Percentiles rank a stretch among this genome's conserved stretches.
phyloP scores from a whole-genome alignment of 352 stramenopile genomes.

The Phytophthora quininea region DNA sequence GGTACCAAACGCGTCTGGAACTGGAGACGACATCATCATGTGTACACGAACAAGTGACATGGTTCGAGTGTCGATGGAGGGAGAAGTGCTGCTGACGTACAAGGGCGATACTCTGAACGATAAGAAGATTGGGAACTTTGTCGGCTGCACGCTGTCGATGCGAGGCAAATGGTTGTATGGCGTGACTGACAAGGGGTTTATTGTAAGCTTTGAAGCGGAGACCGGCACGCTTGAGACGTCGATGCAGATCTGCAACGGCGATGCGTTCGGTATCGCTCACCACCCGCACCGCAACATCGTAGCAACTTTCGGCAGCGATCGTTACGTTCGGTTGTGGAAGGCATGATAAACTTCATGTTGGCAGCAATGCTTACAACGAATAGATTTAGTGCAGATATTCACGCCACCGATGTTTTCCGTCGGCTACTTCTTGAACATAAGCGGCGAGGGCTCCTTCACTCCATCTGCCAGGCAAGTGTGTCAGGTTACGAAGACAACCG shows the following conservation, averaged over 20 bases:
- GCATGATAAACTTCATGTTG: slow-evolving; percentile 38
- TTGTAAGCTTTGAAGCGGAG: slow-evolving; percentile 72
- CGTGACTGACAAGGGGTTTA: slow-evolving; percentile 85
- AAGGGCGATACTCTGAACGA: slow-evolving; percentile 68
- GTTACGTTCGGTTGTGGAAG: slow-evolving; percentile 86
- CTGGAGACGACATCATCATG: slow-evolving; percentile 79
- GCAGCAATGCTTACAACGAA: neutral
- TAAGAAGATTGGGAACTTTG: slow-evolving; percentile 81
- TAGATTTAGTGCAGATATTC: neutral
- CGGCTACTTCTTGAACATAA: slow-evolving; percentile 55
- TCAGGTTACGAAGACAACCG: neutral
- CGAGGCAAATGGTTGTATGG: slow-evolving; percentile 88
- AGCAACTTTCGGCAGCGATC: slow-evolving; percentile 88
- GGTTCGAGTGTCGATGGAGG: slow-evolving; percentile 79
- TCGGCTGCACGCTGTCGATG: slow-evolving; percentile 84
- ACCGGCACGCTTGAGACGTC: slow-evolving; percentile 68
- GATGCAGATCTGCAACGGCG: slow-evolving; percentile 84
- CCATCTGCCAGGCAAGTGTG: slow-evolving; percentile 12
- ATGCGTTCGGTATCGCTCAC: slow-evolving; percentile 82
- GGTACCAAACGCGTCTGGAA: slow-evolving; percentile 53
- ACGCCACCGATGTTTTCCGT: too few relatives aligned
- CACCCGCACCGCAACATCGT: slow-evolving; percentile 91
- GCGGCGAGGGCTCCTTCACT: slow-evolving; percentile 38
- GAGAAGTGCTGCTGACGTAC: slow-evolving; percentile 66
- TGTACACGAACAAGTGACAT: slow-evolving; percentile 84